A percentile compares a stretch with the other conserved stretches of the same genome.
Evolutionary conservation across 2,329 filamentous ascomycete species (phyloP).

Genomic region (Pleoardoris graminearum): DNA sequence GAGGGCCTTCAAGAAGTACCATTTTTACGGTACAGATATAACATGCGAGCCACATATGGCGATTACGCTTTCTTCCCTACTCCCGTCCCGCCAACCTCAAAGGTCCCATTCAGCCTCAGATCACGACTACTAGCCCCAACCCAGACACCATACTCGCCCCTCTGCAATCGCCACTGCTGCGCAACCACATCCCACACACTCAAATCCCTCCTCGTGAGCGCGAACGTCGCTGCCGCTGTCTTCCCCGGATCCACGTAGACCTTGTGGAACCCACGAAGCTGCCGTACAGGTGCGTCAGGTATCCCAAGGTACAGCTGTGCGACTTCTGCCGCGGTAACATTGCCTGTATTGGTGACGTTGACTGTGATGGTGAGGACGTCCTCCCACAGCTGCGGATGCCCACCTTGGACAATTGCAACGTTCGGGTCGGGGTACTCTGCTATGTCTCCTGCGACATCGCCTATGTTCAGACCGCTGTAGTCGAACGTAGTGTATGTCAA

Average conservation of each 20-base stretch:
- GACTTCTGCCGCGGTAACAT: constrained; percentile 66
- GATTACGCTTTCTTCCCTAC: too few species aligned
- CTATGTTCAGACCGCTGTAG: constrained; percentile 65
- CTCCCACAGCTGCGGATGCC: constrained; percentile 62
- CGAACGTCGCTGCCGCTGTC: constrained; percentile 64
- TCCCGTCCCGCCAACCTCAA: not conserved
- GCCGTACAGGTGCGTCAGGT: constrained; percentile 65
- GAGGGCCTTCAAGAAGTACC: too few species aligned
- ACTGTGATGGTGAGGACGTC: constrained; percentile 66
- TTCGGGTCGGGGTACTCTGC: constrained; percentile 51
- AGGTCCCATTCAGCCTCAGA: constrained; percentile 24
- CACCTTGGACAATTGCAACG: constrained; percentile 36
- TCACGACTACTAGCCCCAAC: constrained; percentile 45
- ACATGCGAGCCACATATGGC: too few species aligned
- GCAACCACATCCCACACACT: constrained; percentile 77
- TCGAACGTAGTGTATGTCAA: constrained; percentile 74
- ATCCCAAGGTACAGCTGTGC: constrained; percentile 69
- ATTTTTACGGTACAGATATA: too few species aligned
- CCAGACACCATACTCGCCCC: constrained; percentile 28
- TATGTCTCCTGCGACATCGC: constrained; percentile 49
- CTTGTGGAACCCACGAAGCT: constrained; percentile 78
- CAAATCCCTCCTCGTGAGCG: constrained; percentile 75
- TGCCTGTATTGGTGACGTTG: constrained; percentile 71
- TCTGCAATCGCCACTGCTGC: constrained; percentile 73
- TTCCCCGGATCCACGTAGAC: constrained; percentile 70